These are phyloP conservation scores for Aureobasidium sp. DNA, from an alignment of 2,329 filamentous ascomycete genomes.

Conservation along the genomic window DNA sequence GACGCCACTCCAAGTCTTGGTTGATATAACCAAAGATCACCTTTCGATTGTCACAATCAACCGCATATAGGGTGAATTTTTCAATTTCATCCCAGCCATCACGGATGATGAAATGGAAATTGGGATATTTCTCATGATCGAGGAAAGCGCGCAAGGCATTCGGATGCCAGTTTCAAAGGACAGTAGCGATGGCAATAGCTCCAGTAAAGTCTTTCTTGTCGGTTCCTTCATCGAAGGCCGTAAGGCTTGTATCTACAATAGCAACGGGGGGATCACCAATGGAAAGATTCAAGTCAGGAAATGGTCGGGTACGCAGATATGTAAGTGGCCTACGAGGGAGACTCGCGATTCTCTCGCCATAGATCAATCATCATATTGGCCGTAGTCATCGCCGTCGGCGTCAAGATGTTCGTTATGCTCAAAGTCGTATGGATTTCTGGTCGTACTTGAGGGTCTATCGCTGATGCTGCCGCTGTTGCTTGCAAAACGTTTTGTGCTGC, in stretches of 20 bases:
- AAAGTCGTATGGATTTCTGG: background rate
- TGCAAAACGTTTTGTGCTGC: background rate
- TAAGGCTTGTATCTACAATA: background rate
- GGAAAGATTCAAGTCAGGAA: background rate
- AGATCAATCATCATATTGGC: background rate
- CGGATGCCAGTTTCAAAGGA: background rate
- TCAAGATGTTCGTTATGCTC: background rate
- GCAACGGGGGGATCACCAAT: background rate
- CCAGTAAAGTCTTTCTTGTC: background rate
- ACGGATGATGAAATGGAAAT: background rate
- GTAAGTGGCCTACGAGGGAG: background rate
- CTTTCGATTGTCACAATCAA: too few relatives aligned
- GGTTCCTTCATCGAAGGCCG: background rate
- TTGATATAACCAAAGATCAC: too few relatives aligned
- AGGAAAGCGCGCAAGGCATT: background rate
- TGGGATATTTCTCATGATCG: background rate
- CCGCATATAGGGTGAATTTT: too few relatives aligned
- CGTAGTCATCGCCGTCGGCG: background rate
- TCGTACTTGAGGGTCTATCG: background rate
- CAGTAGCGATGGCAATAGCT: background rate
- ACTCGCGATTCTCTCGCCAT: too few relatives aligned
- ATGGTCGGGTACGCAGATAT: background rate
- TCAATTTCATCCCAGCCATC: background rate
- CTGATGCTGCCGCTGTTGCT: background rate
- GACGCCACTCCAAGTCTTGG: too few relatives aligned